Base-by-base conservation (phyloP, 2,329 filamentous ascomycete species). In the Fusarium buxicola region DNA sequence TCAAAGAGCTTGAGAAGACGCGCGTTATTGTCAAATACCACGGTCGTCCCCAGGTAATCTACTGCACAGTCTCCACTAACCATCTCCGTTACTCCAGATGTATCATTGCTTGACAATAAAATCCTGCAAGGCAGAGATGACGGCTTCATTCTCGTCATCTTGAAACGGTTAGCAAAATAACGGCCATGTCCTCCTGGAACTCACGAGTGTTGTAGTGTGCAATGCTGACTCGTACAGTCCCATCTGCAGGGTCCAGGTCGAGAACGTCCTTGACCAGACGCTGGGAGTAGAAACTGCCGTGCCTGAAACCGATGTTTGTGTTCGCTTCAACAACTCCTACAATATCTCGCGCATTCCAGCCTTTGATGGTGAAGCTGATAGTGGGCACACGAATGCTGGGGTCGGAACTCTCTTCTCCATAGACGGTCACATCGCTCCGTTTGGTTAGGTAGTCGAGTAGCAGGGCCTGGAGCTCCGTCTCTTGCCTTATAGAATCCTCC, bases 191-290 rank as follows among this genome's bases (percentile, higher is more conserved):
- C 7, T 12, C 1, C 1, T 1, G 2, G 10, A 3, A 81, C 84
- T 79, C 70, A 86, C 84, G 71, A 3, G 87, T 90, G 67, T 92
- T 92, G 70, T 92, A 92, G 74, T 92, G 89, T 51, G 89, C 82
- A 80, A 91, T 81, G 67, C 87, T 90, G n/a, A 91, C 86, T 61
- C 90, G 81, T 5, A 90, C 82, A 8, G 92, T 84, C 0, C 88
- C 90, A 64, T 90, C 71, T 2, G 52, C 82, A 8, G 83, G 78
- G 1, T 79, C 82, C 45, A 90, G 74, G 0, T 81, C 81, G 32
- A 92, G 70, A 0, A 90, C 76, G 2, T 89, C 84, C 55, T 84
- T 77, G 11, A 85, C 79, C 62, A 92, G 71, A 13, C 89, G 77
- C 66, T 89, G 84, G 11, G 85, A 87, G 73, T 92, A 92, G 67